Percentiles rank a stretch among this genome's conserved stretches.
phyloP scores from a whole-genome alignment of 306 rosid genomes.

The Erythrophleum fordii region DNA sequence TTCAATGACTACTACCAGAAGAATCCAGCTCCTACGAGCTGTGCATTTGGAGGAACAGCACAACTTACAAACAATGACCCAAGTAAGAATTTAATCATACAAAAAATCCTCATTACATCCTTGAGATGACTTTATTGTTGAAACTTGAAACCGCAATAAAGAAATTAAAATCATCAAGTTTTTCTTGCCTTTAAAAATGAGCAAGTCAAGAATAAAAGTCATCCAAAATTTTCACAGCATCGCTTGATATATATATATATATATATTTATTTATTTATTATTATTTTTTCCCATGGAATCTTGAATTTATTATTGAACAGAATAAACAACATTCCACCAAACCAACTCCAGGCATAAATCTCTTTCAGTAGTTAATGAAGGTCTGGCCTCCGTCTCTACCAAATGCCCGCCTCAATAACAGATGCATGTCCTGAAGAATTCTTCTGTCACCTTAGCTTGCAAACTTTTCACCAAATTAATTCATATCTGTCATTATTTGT shows the following conservation, averaged over 20 bases:
- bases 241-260: too few species aligned
- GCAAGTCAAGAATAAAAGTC: neutral
- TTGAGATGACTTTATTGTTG: conserved; percentile 1
- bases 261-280: too few species aligned
- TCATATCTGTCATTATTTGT: neutral
- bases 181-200: neutral
- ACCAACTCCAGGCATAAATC: neutral
- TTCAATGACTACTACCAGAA: conserved; percentile 89
- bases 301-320: neutral
- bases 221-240: neutral
- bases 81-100: conserved; percentile 59
- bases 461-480: conserved; percentile 11
- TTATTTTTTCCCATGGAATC: neutral
- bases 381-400: neutral
- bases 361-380: neutral
- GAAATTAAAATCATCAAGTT: neutral
- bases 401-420: neutral
- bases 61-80: conserved; percentile 76
- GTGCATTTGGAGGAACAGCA: conserved; percentile 92
- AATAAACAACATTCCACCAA: conserved; percentile 1
- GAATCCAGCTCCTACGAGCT: conserved; percentile 92
- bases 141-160: neutral
- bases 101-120: neutral
- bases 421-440: neutral
- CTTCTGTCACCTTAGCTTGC: neutral